Conservation (phyloP, 306 rosid species). For the Coriaria nepalensis region DNA sequence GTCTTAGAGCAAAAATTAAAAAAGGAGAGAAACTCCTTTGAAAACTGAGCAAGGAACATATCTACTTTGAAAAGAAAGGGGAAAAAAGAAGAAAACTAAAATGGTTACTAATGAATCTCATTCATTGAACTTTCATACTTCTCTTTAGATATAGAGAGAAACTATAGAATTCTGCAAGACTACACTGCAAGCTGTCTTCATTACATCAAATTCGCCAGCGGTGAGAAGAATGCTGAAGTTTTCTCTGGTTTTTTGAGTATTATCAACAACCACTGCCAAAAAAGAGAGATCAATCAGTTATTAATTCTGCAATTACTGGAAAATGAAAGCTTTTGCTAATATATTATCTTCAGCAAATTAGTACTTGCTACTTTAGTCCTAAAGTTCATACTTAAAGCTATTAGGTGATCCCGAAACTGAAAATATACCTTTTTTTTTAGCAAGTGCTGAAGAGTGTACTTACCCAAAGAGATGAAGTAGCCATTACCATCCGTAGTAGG, state of each 20-base stretch:
- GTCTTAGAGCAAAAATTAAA: neutral
- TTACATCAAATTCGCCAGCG: conserved; percentile 67
- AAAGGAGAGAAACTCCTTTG: neutral
- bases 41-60: no score
- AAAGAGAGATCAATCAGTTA: conserved; percentile 1
- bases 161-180: conserved; percentile 21
- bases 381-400: no score
- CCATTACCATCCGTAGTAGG: conserved; percentile 50
- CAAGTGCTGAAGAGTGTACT: conserved; percentile 13
- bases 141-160: neutral
- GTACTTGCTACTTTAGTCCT: neutral
- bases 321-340: no score
- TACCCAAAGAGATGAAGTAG: conserved; percentile 74
- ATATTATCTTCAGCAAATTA: neutral
- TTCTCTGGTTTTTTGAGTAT: conserved; percentile 44
- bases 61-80: no score
- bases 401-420: no score
- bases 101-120: no score
- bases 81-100: no score
- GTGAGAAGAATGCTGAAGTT: conserved; percentile 57
- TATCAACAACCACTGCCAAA: conserved; percentile 63
- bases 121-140: no score
- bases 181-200: conserved; percentile 94
- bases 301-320: no score
- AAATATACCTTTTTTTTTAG: neutral